These are phyloP conservation scores for Leccinum arenicola DNA, from an alignment of 768 basidiomycete genomes.

Conservation along the genomic window DNA sequence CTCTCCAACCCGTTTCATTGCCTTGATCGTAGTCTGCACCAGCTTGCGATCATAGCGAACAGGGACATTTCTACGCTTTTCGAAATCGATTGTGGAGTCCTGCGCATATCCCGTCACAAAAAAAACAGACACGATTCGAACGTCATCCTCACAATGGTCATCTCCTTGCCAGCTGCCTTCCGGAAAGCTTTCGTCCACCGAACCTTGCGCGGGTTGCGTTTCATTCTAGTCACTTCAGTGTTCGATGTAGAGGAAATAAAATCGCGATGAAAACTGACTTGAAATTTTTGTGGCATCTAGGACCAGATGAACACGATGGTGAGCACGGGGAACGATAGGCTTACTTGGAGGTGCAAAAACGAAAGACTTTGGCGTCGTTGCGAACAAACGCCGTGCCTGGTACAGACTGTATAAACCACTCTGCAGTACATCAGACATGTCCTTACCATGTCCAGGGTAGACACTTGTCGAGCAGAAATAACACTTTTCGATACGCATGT, in stretches of 20 bases:
- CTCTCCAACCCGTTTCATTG: constrained; percentile 93
- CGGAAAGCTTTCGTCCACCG: constrained; percentile 99
- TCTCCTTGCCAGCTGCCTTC: constrained; percentile 98
- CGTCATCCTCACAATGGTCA: constrained; percentile 79
- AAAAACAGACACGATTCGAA: neutral
- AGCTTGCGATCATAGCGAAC: constrained; percentile 96
- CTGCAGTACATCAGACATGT: neutral
- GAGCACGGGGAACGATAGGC: constrained; percentile 23
- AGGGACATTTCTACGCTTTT: constrained; percentile 97
- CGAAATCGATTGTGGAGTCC: constrained; percentile 99
- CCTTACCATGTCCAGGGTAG: constrained; percentile 91
- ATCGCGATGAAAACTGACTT: constrained; percentile 55
- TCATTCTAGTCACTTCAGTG: constrained; percentile 65
- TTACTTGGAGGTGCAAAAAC: constrained; percentile 97
- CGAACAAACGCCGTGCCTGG: constrained; percentile 92
- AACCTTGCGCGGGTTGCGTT: constrained; percentile 98
- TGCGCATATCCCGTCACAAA: constrained; percentile 31
- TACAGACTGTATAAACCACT: neutral
- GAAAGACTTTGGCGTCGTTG: constrained; percentile 97
- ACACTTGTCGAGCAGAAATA: constrained; percentile 97
- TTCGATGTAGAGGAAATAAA: neutral
- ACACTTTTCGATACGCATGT: constrained; percentile 96
- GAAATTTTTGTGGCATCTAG: constrained; percentile 98
- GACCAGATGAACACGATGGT: constrained; percentile 5
- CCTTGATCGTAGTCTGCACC: constrained; percentile 88